These are phyloP conservation scores for Parascedosporium putredinis DNA, from an alignment of 2,329 filamentous ascomycete species.

Conservation along the genomic window DNA sequence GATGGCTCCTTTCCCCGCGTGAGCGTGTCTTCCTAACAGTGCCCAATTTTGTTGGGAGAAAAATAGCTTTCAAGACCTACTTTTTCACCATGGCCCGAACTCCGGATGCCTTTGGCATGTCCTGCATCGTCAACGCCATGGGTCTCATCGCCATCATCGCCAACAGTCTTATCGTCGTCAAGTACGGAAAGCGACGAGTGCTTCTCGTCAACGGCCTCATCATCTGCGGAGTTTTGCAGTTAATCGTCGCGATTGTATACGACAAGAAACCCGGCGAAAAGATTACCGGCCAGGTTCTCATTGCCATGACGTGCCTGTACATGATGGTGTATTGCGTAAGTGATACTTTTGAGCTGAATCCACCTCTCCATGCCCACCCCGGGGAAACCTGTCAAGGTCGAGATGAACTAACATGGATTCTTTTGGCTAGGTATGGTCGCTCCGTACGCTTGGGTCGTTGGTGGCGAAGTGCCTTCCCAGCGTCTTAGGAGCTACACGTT, in stretches of 20 bases:
- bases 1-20: no score
- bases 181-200: slow-evolving; percentile 35
- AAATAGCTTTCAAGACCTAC: slow-evolving; percentile 36
- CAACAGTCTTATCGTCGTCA: slow-evolving; percentile 36
- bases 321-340: slow-evolving; percentile 36
- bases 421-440: slow-evolving; percentile 29
- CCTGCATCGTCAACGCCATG: slow-evolving; percentile 35
- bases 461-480: slow-evolving; percentile 42
- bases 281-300: slow-evolving; percentile 29
- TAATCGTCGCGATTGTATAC: slow-evolving; percentile 38
- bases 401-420: background rate
- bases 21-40: background rate
- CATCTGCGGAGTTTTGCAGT: slow-evolving; percentile 36
- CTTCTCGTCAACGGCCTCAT: slow-evolving; percentile 36
- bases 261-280: slow-evolving; percentile 22
- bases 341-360: slow-evolving; percentile 15
- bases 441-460: slow-evolving; percentile 39
- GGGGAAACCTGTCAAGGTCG: no score
- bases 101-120: slow-evolving; percentile 37
- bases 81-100: slow-evolving; percentile 44
- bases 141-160: slow-evolving; percentile 38
- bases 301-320: slow-evolving; percentile 36
- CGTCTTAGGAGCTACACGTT: slow-evolving; percentile 41
- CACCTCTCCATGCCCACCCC: background rate
- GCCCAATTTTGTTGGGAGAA: no score